Base-by-base conservation (phyloP, 2,329 filamentous ascomycete species). In the Claviceps digitariae region DNA sequence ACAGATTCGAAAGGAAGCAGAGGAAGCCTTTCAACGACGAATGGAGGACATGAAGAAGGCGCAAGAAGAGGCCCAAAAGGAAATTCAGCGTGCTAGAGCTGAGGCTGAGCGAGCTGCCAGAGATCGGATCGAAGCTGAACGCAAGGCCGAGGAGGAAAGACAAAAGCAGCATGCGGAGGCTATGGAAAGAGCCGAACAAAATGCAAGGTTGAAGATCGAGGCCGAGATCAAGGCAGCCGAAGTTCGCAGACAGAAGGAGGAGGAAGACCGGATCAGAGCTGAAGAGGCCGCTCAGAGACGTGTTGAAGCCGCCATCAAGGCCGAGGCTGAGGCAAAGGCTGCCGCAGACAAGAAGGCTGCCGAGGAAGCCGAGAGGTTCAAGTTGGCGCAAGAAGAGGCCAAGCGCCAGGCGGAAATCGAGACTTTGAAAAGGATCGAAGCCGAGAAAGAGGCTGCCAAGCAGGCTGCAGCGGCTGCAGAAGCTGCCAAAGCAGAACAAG, bases 401-500 rank as follows among this genome's bases (percentile, higher is more conserved):
- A 67, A 59, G 62, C 64, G 44, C 56, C 65, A 67, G 55, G 69
- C 64, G 20, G 72, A 69, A 20, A 67, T 70, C 0, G 72, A 72
- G 15, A 64, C 64, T 20, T 62, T 63, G 40, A 68, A 66, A 38
- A 75, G 66, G 58, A 58, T 71, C 41, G 68, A 68, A 50, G 67
- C 66, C 2, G 70, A 72, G 45, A 63, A 65, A 54, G 73, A 70
- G 13, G 71, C 68, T 48, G 72, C 71, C 41, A 68, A 64, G 31
- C 64, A 67, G 47, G 69, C 67, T 53, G 65, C 67, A 2, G 70
- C 70, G 31, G 68, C 67, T 2, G 67, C 67, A 12, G 78, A 61
- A 40, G 61, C 73, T n/a, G 75, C 72, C n/a, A 75, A 77, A 63
- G 69, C 72, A 53, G 72, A 70, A 56, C 78, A 77, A 56, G 79